Evolutionary conservation across 164 flowering plant genomes (phyloP), one percentile per base, ranked within the genome.

Genomic region (Platanus orientalis): DNA sequence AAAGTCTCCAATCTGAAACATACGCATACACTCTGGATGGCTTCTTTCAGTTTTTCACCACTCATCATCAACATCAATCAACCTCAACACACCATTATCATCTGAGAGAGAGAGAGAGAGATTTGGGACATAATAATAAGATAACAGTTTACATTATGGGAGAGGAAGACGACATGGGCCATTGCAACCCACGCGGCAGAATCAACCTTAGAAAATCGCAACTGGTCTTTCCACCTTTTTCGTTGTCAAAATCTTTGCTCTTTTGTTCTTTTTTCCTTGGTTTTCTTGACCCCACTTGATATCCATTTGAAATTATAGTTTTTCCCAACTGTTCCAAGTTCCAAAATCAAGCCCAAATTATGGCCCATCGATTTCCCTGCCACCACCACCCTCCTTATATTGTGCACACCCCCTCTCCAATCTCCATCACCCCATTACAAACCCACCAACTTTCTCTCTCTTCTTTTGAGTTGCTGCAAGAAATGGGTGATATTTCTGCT

Each of bases 401-500:
- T 61, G 26, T 53, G 53, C 57, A 29, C 58, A 27, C 28, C 73
- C 55, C 39, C 28, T 39, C 42, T 14, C 9, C 42, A 3, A 1
- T 14, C 12, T 36, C 10, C 42, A 36, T 36, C 12, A 17, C 58
- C 49, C 27, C 16, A 14, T 23, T 10, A 50, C 39, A 6, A 23
- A 10, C 30, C 44, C 25, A 40, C 29, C 17, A 57, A 28, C 29
- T 57, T 57, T 13, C 54, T 21, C 44, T 58, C 63, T 66, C 66
- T 58, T n/a, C n/a, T n/a, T 21, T 62, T 50, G 62, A 28, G n/a
- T 1, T 50, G 17, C 20, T 50, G 17, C 20, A 47, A 50, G 53
- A 71, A 63, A 88, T 88, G 94, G 90, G 82, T 58, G 90, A 83
- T 49, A 62, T 85, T 68, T 69, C 86, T 48, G 69, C 65, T 58